Evolutionary conservation across 805 yeast genomes (phyloP).

Genomic region (Wickerhamomyces chambardii): DNA sequence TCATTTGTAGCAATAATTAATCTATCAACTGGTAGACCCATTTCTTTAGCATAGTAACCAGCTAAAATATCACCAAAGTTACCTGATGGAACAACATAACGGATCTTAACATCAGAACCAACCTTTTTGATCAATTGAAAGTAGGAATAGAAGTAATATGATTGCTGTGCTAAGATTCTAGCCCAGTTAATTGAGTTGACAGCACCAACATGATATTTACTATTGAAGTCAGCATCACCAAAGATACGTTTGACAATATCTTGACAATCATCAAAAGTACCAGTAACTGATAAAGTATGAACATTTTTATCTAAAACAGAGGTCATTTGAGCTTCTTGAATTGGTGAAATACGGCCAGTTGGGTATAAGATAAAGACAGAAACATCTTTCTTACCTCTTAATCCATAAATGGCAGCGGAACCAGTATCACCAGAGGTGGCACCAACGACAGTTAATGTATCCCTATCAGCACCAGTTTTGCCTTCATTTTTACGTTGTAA

Average conservation of each 20-base stretch:
- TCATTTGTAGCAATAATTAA: slow-evolving; percentile 93
- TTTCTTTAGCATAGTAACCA: slow-evolving; percentile 87
- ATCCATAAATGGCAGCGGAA: slow-evolving; percentile 97
- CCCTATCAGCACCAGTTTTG: slow-evolving; percentile 48
- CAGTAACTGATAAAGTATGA: slow-evolving; percentile 90
- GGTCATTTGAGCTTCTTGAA: slow-evolving; percentile 98
- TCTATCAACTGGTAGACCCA: slow-evolving; percentile 89
- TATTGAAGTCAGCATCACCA: slow-evolving; percentile 83
- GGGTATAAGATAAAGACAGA: slow-evolving; percentile 95
- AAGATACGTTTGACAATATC: slow-evolving; percentile 90
- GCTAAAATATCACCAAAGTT: slow-evolving; percentile 98
- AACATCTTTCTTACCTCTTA: slow-evolving; percentile 96
- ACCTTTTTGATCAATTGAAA: slow-evolving; percentile 50
- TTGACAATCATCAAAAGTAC: slow-evolving; percentile 98
- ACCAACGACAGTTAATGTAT: slow-evolving; percentile 91
- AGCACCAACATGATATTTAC: slow-evolving; percentile 90
- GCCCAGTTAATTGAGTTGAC: slow-evolving; percentile 99
- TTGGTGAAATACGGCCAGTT: slow-evolving; percentile 94
- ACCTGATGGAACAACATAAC: slow-evolving; percentile 94
- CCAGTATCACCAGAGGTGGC: slow-evolving; percentile 99
- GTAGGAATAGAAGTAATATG: slow-evolving; percentile 91
- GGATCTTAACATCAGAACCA: slow-evolving; percentile 38
- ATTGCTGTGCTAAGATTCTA: slow-evolving; percentile 93
- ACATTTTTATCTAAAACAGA: slow-evolving; percentile 90
- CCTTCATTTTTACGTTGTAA: slow-evolving; percentile 62